Conservation (phyloP, 2,329 filamentous ascomycete species). For the Ceratocystis variospora region DNA sequence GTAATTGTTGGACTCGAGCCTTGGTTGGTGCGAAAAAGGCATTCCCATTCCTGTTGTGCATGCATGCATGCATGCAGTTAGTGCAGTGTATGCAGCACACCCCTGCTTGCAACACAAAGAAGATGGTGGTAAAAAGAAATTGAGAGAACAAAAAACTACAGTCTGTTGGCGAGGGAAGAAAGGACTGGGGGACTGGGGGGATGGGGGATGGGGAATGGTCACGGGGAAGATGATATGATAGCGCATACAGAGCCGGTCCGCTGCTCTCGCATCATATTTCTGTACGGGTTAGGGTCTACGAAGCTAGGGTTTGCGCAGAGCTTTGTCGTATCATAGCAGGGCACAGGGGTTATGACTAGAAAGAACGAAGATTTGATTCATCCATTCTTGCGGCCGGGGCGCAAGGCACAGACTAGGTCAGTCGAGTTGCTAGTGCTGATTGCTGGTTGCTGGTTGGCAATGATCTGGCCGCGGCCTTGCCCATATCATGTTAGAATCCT, state of each 20-base stretch:
- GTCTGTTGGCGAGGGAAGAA: neutral
- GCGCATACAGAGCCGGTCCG: too few species aligned
- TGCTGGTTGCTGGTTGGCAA: neutral
- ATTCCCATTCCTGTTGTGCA: too few species aligned
- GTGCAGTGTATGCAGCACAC: too few species aligned
- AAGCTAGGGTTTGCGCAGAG: neutral
- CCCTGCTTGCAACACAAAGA: neutral
- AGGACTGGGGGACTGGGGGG: neutral
- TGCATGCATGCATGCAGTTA: too few species aligned
- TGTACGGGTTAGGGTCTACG: too few species aligned
- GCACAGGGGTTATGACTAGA: neutral
- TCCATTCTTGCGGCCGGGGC: neutral
- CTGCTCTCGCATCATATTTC: too few species aligned
- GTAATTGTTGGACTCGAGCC: too few species aligned
- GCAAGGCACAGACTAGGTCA: neutral
- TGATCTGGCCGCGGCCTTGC: neutral
- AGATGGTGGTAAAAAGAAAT: neutral
- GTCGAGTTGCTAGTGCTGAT: too few species aligned
- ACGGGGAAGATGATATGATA: too few species aligned
- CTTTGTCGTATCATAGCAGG: neutral
- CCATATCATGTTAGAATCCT: neutral
- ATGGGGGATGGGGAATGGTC: neutral
- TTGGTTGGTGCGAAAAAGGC: too few species aligned
- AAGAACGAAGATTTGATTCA: neutral
- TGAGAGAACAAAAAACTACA: neutral